Evolutionary conservation across 441 rosid genomes (phyloP), one percentile per base, ranked within the genome.

Genomic region (Adansonia grandidieri): DNA sequence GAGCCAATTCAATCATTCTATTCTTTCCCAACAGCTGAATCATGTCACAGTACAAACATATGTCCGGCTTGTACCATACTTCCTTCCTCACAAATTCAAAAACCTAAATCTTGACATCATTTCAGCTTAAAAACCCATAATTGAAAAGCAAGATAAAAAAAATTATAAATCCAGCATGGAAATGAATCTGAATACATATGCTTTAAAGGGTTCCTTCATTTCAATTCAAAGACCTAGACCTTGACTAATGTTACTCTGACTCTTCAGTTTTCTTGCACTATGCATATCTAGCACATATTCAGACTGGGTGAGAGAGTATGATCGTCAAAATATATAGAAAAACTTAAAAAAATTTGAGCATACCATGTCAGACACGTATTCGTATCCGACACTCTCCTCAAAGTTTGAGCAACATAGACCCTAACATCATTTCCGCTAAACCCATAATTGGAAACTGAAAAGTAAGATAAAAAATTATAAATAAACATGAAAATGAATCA

Each of bases 61-160:
- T 19, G 77, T 87, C 90, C 44, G 90, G 88, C 66, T 77, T 82
- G 68, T 86, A 90, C 92, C 92, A 89, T 28, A 65, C 85, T 79
- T 90, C 94, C 77, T 87, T 79, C 76, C 73, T 77, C 82, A 85
- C 79, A 65, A 79, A 83, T 67, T 81, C 81, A 6, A 87, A 90
- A 48, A 89, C 94, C 94, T 88, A 80, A 70, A 84, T 7, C 80
- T 86, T 76, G 74, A 81, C 47, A 61, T 40, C 56, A 74, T 73
- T 77, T 86, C 80, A 82, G 87, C 81, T 65, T 73, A 44, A 44
- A 37, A 76, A 74, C 13, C 53, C 61, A 80, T 19, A 74, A 72
- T n/a, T 40, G 80, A 67, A 80, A 72, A 64, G 15, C 32, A 32
- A 63, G 68, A 63, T 6, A 63, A 32, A 32, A 13, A 63, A 32